Percentiles rank a stretch among this genome's conserved stretches.
Conservation (phyloP, 176 grass and related monocot genomes). For the Thalia dealbata region DNA sequence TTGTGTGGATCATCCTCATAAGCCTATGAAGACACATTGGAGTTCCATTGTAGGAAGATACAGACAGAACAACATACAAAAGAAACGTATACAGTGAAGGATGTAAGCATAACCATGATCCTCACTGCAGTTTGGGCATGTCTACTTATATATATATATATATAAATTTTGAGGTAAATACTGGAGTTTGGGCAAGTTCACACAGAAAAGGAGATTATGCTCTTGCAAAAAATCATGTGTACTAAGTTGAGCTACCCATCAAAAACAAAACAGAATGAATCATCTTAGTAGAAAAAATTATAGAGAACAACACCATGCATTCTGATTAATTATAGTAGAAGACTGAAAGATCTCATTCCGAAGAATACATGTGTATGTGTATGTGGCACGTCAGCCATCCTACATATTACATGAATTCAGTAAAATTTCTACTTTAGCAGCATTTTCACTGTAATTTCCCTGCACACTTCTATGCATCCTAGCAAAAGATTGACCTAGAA, state of each 20-base stretch:
- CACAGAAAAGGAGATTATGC: background rate
- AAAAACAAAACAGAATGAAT: background rate
- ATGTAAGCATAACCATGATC: background rate
- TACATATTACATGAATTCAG: too few relatives aligned
- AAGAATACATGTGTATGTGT: too few relatives aligned
- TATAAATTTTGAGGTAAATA: too few relatives aligned
- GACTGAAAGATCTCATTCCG: too few relatives aligned
- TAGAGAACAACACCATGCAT: background rate
- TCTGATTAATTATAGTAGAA: background rate
- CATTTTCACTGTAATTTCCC: too few relatives aligned
- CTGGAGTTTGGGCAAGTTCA: background rate
- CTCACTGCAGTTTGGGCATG: background rate
- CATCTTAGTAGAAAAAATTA: background rate
- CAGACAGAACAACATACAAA: background rate
- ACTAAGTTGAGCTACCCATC: background rate
- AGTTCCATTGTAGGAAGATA: background rate
- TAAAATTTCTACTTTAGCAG: too few relatives aligned
- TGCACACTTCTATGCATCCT: background rate
- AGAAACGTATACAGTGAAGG: background rate
- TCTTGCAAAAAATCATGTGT: background rate
- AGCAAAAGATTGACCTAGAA: background rate
- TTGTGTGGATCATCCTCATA: conserved; percentile 48
- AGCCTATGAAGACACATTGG: conserved; percentile 33
- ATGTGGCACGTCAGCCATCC: too few relatives aligned
- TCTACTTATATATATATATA: too few relatives aligned